A percentile compares a stretch with the other conserved stretches of the same genome.
phyloP scores from a whole-genome alignment of 805 yeast genomes.

The Tetrapisispora pingtungensis region DNA sequence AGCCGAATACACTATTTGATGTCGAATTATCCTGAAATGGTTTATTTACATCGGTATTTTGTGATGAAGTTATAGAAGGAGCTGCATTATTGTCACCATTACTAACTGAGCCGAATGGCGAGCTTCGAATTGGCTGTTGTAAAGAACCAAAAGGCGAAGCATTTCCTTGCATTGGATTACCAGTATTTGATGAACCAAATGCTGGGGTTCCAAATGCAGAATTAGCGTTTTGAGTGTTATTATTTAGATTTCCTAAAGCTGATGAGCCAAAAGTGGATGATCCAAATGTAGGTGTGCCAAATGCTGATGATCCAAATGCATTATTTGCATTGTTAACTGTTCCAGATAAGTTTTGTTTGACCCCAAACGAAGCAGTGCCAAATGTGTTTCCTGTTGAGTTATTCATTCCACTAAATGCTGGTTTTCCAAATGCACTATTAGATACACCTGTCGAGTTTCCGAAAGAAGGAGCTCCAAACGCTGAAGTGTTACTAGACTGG shows the following conservation, averaged over 20 bases:
- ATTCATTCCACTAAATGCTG: conserved; percentile 12
- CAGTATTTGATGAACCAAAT: background rate
- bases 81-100: background rate
- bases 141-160: background rate
- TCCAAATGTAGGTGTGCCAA: conserved; percentile 12
- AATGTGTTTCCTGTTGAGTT: conserved; percentile 10
- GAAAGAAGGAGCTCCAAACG: conserved; percentile 15
- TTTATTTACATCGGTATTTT: too few species aligned
- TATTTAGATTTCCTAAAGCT: conserved; percentile 8
- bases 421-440: conserved; percentile 13
- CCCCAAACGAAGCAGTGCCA: conserved; percentile 7
- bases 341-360: conserved; percentile 3
- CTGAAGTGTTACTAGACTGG: conserved; percentile 9
- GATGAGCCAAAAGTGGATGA: conserved; percentile 18
- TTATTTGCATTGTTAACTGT: background rate
- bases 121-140: background rate
- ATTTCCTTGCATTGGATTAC: background rate
- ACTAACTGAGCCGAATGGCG: conserved; percentile 9
- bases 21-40: too few species aligned
- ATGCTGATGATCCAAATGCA: conserved; percentile 3
- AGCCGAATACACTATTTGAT: too few species aligned
- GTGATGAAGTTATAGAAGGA: background rate
- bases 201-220: background rate
- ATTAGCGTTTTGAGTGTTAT: background rate
- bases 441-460: conserved; percentile 2